Base-by-base conservation (phyloP, 805 yeast genomes). In the Kuraishia piskuri region DNA sequence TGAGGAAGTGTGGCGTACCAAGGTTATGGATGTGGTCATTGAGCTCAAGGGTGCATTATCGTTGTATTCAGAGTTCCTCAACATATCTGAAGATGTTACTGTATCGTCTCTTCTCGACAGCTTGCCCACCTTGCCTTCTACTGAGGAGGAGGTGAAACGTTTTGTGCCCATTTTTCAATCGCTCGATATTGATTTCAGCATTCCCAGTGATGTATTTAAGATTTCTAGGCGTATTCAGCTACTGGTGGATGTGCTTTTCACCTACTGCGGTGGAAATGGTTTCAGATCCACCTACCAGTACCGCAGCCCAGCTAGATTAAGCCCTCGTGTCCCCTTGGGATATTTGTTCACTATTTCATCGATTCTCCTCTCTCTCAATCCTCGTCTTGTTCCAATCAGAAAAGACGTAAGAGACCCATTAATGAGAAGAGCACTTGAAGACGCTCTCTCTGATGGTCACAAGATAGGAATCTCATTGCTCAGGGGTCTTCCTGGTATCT, bases 1-100 rank as follows among this genome's bases (percentile, higher is more conserved):
- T 1, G 73, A 74, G 51, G 72, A 70, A 17, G 59, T 66, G 26
- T 79, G 82, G 82, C 62, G 64, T 50, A 60, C 65, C 6, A 79
- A 80, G 54, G 68, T 87, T 4, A 60, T 69, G 48, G 68, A 75
- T 37, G 61, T 84, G 21, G 56, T 86, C 19, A 66, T 69, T 37
- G 89, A 87, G 59, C 67, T 78, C 48, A 76, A 77, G 46, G 80
- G 83, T 4, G 77, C 82, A 5, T 62, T 84, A 20, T 63, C 71
- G n/a, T 65, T 88, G 36, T 85, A 83, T 62, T 74, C 75, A 40
- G 82, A 80, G 52, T 76, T 86, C 52, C 66, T 88, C 53, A 83
- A 80, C 51, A 63, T 84, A 40, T 71, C 69, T 22, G 80, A 80
- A 50, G 91, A 86, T 63, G 67, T 70, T 22, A 84, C 82, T 17